Percentiles rank a stretch among this genome's conserved stretches.
Evolutionary conservation across 495 filamentous ascomycete species (phyloP).

Genomic region (Xylaria castorea): DNA sequence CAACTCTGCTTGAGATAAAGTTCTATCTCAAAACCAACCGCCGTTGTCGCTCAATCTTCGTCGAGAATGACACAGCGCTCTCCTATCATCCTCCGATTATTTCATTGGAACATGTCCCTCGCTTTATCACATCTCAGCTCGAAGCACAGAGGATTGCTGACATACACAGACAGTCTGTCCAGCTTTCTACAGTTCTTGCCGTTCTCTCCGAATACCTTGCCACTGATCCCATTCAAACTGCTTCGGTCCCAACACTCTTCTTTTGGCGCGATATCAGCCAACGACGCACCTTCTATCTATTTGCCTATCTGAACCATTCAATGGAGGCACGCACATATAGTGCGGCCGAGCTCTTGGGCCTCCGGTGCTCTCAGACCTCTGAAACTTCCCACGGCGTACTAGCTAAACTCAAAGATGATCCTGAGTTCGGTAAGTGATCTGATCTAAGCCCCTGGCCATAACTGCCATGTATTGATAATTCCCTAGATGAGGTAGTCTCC

Average conservation of each 20-base stretch:
- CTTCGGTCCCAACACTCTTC: constrained; percentile 40
- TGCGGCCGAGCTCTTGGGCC: constrained; percentile 45
- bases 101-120: constrained; percentile 11
- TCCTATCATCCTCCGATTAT: neutral
- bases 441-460: neutral
- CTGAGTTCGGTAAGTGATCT: constrained; percentile 44
- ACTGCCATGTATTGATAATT: neutral
- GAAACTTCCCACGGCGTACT: constrained; percentile 17
- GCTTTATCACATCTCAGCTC: constrained; percentile 47
- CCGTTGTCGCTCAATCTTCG: constrained; percentile 19
- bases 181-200: constrained; percentile 34
- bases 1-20: constrained; percentile 21
- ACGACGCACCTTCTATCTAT: constrained; percentile 44
- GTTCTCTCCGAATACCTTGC: constrained; percentile 34
- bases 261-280: constrained; percentile 32
- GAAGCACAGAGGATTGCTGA: constrained; percentile 45
- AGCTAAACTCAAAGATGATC: constrained; percentile 35
- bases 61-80: neutral
- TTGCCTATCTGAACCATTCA: constrained; percentile 37
- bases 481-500: constrained; percentile 29
- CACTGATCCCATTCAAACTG: constrained; percentile 10
- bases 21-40: constrained; percentile 27
- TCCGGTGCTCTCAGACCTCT: constrained; percentile 30
- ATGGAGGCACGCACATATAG: constrained; percentile 49
- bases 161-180: constrained; percentile 23